A percentile compares a stretch with the other conserved stretches of the same genome.
Evolutionary conservation across 75 land plant genomes (phyloP).

Genomic region (Cunninghamia lanceolata): DNA sequence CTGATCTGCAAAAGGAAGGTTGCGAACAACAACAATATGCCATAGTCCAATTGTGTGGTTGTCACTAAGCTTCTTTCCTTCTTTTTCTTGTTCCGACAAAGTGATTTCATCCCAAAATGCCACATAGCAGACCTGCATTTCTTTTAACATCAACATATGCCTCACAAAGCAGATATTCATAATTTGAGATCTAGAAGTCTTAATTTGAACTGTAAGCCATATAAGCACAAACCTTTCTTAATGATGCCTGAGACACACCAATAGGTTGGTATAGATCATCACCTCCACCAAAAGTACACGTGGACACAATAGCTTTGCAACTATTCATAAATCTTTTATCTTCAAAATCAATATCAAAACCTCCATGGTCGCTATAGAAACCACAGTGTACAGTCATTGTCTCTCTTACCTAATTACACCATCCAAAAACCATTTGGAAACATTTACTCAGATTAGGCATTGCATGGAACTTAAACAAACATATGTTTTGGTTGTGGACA

Average conservation of each 20-base stretch:
- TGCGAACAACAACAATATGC: slow-evolving; percentile 78
- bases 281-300: slow-evolving; percentile 99
- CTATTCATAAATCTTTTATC: slow-evolving; percentile 71
- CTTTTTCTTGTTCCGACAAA: slow-evolving; percentile 48
- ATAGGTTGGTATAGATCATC: slow-evolving; percentile 99
- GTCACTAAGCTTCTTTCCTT: slow-evolving; percentile 52
- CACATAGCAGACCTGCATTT: slow-evolving; percentile 90
- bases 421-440: not conserved
- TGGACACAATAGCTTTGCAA: slow-evolving; percentile 82
- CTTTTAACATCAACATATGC: not conserved
- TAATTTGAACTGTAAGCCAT: not conserved
- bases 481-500: not conserved
- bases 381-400: slow-evolving; percentile 80
- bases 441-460: not conserved
- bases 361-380: slow-evolving; percentile 75
- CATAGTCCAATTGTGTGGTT: slow-evolving; percentile 78
- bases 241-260: slow-evolving; percentile 77
- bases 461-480: not conserved
- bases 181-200: not conserved
- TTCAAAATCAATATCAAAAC: slow-evolving; percentile 74
- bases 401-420: slow-evolving; percentile 52
- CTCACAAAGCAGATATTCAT: not conserved
- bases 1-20: slow-evolving; percentile 92
- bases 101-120: slow-evolving; percentile 99
- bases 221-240: slow-evolving; percentile 42